Evolutionary conservation across 2,329 filamentous ascomycete genomes (phyloP).

Genomic region (Ophiostoma ulmi): DNA sequence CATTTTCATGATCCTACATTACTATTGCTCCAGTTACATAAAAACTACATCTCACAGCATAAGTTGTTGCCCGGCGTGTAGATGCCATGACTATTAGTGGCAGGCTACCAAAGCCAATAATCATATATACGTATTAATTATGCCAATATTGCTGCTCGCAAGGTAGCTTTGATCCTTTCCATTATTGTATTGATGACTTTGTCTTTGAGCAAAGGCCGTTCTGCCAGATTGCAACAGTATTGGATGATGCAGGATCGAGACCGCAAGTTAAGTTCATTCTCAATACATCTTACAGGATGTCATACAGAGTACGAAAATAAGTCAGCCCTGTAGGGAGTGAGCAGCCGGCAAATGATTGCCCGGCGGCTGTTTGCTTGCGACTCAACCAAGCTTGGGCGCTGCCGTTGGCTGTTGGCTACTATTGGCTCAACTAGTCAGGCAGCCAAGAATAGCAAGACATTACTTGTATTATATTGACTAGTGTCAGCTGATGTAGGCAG

Average conservation of each 20-base stretch:
- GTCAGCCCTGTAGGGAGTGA: conserved; percentile 13
- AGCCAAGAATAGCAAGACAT: not conserved
- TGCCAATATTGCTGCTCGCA: not conserved
- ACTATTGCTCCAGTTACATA: not conserved
- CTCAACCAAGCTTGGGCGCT: not conserved
- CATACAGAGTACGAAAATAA: not conserved
- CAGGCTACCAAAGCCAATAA: not conserved
- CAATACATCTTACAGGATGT: not conserved
- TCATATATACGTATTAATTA: not conserved
- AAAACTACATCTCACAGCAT: not conserved
- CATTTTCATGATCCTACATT: not conserved
- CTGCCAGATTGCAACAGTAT: not conserved
- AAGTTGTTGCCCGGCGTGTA: not conserved
- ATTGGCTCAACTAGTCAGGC: not conserved
- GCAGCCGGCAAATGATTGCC: not conserved
- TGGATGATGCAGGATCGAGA: not conserved
- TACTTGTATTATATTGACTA: not conserved
- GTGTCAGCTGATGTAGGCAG: not conserved
- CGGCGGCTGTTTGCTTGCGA: conserved; percentile 4
- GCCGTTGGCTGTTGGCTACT: no score
- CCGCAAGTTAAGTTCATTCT: not conserved
- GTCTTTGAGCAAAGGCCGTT: not conserved
- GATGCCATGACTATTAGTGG: not conserved
- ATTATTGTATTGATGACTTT: not conserved
- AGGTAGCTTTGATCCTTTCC: not conserved